These are phyloP conservation scores for Orobanche coerulescens DNA, from an alignment of 257 asterid species.

Conservation along the genomic window DNA sequence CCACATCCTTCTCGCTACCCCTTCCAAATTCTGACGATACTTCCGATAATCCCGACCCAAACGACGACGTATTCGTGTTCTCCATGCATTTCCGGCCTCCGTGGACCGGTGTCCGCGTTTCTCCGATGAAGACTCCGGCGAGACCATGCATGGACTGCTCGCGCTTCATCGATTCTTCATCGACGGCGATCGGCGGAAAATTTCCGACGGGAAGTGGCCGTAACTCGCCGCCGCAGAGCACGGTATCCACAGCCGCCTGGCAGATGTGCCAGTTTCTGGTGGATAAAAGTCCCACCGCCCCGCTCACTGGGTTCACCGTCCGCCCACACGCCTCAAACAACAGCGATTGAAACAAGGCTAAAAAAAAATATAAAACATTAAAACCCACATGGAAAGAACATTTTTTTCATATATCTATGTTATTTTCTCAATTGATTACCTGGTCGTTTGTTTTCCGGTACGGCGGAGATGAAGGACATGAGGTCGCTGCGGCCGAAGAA, in stretches of 20 bases:
- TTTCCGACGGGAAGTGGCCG: conserved; percentile 25
- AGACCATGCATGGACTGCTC: conserved; percentile 24
- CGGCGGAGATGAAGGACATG: conserved; percentile 64
- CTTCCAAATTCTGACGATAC: conserved; percentile 36
- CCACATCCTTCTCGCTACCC: conserved; percentile 21
- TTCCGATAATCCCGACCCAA: conserved; percentile 42
- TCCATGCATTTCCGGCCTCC: conserved; percentile 6
- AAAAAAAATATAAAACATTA: not conserved
- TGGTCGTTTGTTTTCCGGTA: conserved; percentile 46
- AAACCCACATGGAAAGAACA: conserved; percentile 4
- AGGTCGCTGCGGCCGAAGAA: conserved; percentile 91
- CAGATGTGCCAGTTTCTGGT: conserved; percentile 76
- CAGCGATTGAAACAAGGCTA: conserved; percentile 71
- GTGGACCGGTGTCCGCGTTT: conserved; percentile 1
- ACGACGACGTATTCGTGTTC: conserved; percentile 36
- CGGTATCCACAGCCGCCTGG: conserved; percentile 66
- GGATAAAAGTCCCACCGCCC: conserved; percentile 72
- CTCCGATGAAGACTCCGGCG: conserved; percentile 1
- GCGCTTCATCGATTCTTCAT: conserved; percentile 18
- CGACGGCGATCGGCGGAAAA: conserved; percentile 14
- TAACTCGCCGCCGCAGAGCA: conserved; percentile 53
- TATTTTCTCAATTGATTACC: conserved; percentile 45
- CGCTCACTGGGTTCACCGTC: conserved; percentile 77
- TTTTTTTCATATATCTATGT: too few relatives aligned
- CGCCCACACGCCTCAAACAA: conserved; percentile 87